These are phyloP conservation scores for Glycine soja DNA, from an alignment of 306 rosid genomes.

Conservation along the genomic window DNA sequence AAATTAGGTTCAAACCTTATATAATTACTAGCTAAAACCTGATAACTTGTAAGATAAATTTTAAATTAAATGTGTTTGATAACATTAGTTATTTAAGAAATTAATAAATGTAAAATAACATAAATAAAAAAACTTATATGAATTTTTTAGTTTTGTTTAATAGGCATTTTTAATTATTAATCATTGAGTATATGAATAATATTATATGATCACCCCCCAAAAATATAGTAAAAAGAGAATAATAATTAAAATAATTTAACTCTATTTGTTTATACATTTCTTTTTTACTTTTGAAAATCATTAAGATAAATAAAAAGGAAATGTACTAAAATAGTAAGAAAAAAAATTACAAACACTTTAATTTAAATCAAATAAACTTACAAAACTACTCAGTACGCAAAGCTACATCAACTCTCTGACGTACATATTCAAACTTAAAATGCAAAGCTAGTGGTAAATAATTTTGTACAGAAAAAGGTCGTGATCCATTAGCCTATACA, in stretches of 20 bases:
- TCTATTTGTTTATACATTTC: neutral
- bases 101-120: no score
- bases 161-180: no score
- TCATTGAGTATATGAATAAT: neutral
- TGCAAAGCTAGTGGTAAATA: conserved; percentile 34
- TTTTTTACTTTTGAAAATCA: neutral
- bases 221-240: neutral
- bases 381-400: no score
- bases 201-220: neutral
- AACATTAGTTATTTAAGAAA: no score
- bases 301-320: neutral
- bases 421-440: conserved; percentile 21
- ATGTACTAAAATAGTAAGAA: neutral
- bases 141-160: no score
- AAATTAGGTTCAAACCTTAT: no score
- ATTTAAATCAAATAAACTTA: no score
- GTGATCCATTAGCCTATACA: conserved; percentile 53
- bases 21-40: no score
- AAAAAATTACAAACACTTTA: no score
- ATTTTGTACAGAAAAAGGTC: conserved; percentile 32
- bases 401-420: neutral
- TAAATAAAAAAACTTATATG: no score
- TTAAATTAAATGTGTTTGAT: no score
- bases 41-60: no score
- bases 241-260: neutral